A percentile compares a stretch with the other conserved stretches of the same genome.
Evolutionary conservation across 1,284 basidiomycete species (phyloP).

Genomic region (Irpex rosettiformis): DNA sequence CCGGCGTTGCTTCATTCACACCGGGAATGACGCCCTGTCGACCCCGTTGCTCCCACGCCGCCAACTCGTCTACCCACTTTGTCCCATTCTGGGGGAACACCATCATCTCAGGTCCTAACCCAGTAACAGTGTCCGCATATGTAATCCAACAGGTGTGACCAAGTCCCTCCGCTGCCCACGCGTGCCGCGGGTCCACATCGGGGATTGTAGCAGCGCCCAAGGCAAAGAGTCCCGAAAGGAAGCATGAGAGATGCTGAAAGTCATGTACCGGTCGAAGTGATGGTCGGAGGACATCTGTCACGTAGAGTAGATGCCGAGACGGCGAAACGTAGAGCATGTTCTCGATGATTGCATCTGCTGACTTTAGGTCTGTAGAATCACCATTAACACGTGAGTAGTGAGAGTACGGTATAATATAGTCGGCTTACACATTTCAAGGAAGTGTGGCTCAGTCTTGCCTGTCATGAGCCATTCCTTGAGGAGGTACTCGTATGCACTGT

Average conservation of each 20-base stretch:
- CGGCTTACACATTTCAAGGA: conserved; percentile 58
- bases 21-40: conserved; percentile 49
- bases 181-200: conserved; percentile 41
- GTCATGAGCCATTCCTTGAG: conserved; percentile 68
- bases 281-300: conserved; percentile 21
- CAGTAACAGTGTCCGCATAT: conserved; percentile 60
- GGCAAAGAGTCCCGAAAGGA: conserved; percentile 74
- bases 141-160: conserved; percentile 63
- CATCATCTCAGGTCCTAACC: conserved; percentile 61
- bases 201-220: conserved; percentile 64
- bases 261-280: conserved; percentile 22
- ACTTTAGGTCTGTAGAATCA: conserved; percentile 47
- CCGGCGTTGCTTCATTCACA: conserved; percentile 36
- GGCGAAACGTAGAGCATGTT: conserved; percentile 66
- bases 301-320: conserved; percentile 60
- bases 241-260: conserved; percentile 72
- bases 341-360: conserved; percentile 58
- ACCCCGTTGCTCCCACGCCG: conserved; percentile 45
- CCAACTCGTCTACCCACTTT: conserved; percentile 52
- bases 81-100: conserved; percentile 14
- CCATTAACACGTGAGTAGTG: background rate
- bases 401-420: background rate
- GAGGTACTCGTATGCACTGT: conserved; percentile 71
- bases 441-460: conserved; percentile 49
- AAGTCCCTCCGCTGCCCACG: conserved; percentile 67